Base-by-base conservation (phyloP, 1,139 yeast species). In the Yamadazyma taylorii region DNA sequence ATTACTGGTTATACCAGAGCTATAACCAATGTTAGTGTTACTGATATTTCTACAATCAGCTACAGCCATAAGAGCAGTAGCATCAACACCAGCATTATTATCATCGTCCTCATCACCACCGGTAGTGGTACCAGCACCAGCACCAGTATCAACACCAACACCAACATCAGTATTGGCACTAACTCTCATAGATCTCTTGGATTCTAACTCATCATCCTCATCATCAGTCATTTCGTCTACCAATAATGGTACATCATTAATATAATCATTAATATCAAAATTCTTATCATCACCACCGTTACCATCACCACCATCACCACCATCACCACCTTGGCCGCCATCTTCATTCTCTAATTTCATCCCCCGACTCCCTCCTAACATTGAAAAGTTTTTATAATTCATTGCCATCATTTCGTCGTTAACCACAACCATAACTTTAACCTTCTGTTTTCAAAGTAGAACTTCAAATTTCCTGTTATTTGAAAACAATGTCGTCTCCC, bases 121-220 rank as follows among this genome's bases (percentile, higher is more conserved):
- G n/a, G n/a, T n/a, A n/a, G n/a, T n/a, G n/a, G 89, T 65, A 38
- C 78, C 80, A 10, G 78, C 10, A 21, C 9, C 7, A 8, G 28
- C 6, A 25, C 30, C 21, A 12, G 12, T 16, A 15, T 15, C 30
- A 27, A 11, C 16, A 8, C 7, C 30, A 27, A 4, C 21, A 7
- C 9, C 30, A 8, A 9, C 7, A 10, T 15, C 30, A 7, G 14
- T 27, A 16, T 8, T 9, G 16, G 11, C 30, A 9, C 10, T 7
- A 10, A 7, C 21, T 12, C 12, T 16, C n/a, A 16, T 12, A 14
- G 19, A 16, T 10, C 30, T 16, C 16, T 21, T 27, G 75, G 5
- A 89, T 16, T 42, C 47, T 32, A 41, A 36, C 26, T 42, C 51
- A 27, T 36, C 43, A 15, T 38, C 39, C 17, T 45, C 46, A 27